Evolutionary conservation across 2,329 filamentous ascomycete genomes (phyloP).

Genomic region (Penicillium digitatum): DNA sequence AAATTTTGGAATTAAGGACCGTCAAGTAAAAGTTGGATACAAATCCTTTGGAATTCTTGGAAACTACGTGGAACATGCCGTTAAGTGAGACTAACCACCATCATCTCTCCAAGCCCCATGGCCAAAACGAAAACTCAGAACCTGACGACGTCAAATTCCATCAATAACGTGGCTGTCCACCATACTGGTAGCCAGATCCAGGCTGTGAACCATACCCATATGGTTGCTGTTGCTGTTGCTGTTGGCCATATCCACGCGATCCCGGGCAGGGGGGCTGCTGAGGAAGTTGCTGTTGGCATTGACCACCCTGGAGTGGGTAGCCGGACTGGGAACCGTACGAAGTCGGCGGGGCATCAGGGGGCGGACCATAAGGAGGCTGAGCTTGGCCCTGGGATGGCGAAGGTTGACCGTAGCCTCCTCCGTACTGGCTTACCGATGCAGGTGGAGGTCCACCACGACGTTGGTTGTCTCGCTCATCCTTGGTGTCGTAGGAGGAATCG

Average conservation of each 20-base stretch:
- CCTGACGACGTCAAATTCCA: slow-evolving; percentile 12
- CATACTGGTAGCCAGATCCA: slow-evolving; percentile 19
- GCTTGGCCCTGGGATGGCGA: slow-evolving; percentile 20
- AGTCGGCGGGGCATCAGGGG: slow-evolving; percentile 15
- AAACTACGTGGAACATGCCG: neutral
- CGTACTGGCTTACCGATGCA: slow-evolving; percentile 37
- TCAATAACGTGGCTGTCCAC: slow-evolving; percentile 22
- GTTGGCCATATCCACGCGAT: slow-evolving; percentile 21
- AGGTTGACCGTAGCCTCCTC: slow-evolving; percentile 28
- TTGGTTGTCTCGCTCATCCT: slow-evolving; percentile 56
- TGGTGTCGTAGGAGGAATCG: slow-evolving; percentile 61
- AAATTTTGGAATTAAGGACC: too few relatives aligned
- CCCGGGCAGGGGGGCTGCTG: slow-evolving; percentile 12
- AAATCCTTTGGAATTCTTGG: neutral
- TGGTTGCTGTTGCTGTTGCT: slow-evolving; percentile 8
- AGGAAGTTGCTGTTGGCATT: slow-evolving; percentile 3
- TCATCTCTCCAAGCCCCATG: neutral
- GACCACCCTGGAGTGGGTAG: slow-evolving; percentile 6
- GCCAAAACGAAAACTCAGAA: neutral
- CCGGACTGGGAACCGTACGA: slow-evolving; percentile 12
- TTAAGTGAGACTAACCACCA: neutral
- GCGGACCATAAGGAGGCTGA: slow-evolving; percentile 20
- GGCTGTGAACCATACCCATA: slow-evolving; percentile 24
- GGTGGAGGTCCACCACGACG: slow-evolving; percentile 27
- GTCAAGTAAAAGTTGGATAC: neutral